Evolutionary conservation across 163 green algal genomes (phyloP).

Genomic region (Scenedesmus sp.): DNA sequence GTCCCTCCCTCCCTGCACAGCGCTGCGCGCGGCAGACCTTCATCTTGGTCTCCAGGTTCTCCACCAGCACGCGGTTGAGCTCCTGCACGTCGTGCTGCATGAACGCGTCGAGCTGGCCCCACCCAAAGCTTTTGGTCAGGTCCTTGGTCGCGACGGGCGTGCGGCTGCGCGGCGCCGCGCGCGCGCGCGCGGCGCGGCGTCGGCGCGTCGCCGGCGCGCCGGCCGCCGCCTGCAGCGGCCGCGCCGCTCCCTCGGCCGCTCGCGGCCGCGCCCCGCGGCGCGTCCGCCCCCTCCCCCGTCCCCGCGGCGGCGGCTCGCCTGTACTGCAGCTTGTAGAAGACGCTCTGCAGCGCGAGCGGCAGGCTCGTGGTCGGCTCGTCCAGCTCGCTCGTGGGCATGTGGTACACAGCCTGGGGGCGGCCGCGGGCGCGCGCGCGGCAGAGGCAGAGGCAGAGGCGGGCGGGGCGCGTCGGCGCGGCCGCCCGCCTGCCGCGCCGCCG

Average conservation of each 20-base stretch:
- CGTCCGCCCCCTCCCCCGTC: too few relatives aligned
- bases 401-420: conserved; percentile 90
- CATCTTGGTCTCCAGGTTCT: conserved; percentile 99
- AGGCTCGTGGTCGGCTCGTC: conserved; percentile 83
- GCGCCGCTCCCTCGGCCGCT: too few relatives aligned
- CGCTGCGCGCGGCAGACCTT: conserved; percentile 89
- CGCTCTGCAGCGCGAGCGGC: conserved; percentile 93
- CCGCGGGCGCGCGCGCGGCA: background rate
- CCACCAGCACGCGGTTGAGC: conserved; percentile 95
- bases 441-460: background rate
- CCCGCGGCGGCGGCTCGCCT: too few relatives aligned
- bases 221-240: too few relatives aligned
- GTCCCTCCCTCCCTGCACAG: too few relatives aligned
- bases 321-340: conserved; percentile 99
- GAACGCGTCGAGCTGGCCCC: conserved; percentile 93
- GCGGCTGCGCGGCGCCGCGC: too few relatives aligned
- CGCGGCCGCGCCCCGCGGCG: too few relatives aligned
- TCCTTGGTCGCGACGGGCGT: conserved; percentile 91
- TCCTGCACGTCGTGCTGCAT: conserved; percentile 98
- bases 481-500: background rate
- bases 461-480: background rate
- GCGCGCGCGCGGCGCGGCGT: too few relatives aligned
- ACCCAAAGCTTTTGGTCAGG: conserved; percentile 97
- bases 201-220: too few relatives aligned
- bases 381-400: conserved; percentile 91